Evolutionary conservation across 2,329 filamentous ascomycete genomes (phyloP).

Genomic region (Drechslerella coelobrocha): DNA sequence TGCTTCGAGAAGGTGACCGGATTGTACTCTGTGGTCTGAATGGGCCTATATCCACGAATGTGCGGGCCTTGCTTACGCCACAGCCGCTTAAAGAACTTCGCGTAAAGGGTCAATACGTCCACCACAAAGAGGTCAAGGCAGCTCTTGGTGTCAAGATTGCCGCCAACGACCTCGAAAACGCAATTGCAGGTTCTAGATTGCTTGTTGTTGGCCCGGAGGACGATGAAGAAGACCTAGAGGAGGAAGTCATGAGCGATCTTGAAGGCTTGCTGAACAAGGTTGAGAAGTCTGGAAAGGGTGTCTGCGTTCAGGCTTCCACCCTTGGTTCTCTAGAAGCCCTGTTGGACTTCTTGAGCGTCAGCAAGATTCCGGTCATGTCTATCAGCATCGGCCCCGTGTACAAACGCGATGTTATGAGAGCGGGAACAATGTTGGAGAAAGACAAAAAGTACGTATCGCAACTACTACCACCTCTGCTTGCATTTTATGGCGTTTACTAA

Average conservation of each 20-base stretch:
- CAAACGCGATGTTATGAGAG: constrained; percentile 96
- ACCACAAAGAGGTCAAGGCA: constrained; percentile 99
- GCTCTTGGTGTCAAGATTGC: constrained; percentile 98
- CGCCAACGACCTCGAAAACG: constrained; percentile 90
- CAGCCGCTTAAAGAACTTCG: constrained; percentile 91
- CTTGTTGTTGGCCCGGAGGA: constrained; percentile 94
- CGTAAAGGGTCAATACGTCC: constrained; percentile 85
- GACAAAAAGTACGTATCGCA: constrained; percentile 39
- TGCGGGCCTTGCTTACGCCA: constrained; percentile 90
- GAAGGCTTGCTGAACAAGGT: constrained; percentile 90
- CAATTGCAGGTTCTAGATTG: constrained; percentile 93
- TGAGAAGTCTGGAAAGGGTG: constrained; percentile 88
- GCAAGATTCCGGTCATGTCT: constrained; percentile 96
- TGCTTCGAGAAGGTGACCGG: constrained; percentile 89
- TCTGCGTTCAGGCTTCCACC: constrained; percentile 95
- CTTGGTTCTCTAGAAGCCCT: constrained; percentile 95
- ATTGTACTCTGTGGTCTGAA: constrained; percentile 97
- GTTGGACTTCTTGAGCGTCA: constrained; percentile 91
- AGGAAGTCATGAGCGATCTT: constrained; percentile 94
- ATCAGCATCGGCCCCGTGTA: constrained; percentile 97
- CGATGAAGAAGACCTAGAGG: constrained; percentile 94
- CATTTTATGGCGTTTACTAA: neutral
- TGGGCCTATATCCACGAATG: constrained; percentile 91
- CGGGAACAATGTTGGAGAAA: constrained; percentile 65
- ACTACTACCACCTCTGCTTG: neutral